A percentile compares a stretch with the other conserved stretches of the same genome.
phyloP scores from a whole-genome alignment of 2,329 filamentous ascomycete species.

The Ophiostoma ips region DNA sequence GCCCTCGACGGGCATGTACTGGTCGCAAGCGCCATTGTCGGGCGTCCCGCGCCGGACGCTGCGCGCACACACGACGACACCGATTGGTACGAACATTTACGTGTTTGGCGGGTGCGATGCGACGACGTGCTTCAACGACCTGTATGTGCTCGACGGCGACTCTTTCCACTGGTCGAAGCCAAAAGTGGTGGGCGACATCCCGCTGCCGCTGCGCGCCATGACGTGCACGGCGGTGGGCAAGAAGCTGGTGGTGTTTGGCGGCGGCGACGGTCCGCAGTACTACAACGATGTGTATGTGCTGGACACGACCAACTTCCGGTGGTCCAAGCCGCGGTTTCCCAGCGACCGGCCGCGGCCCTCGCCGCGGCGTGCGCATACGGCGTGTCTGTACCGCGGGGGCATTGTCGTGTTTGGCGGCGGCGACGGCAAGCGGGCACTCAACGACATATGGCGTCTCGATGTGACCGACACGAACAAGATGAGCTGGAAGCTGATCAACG shows the following conservation, averaged over 20 bases:
- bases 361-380: conserved; percentile 52
- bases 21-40: conserved; percentile 51
- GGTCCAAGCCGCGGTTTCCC: conserved; percentile 46
- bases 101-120: conserved; percentile 57
- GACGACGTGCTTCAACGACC: conserved; percentile 52
- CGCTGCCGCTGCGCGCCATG: conserved; percentile 54
- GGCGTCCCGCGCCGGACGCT: conserved; percentile 46
- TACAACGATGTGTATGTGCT: conserved; percentile 61
- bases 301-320: conserved; percentile 56
- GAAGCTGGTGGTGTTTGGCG: conserved; percentile 56
- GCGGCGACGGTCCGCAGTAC: conserved; percentile 55
- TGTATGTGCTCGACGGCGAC: conserved; percentile 57
- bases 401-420: conserved; percentile 61
- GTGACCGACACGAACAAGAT: conserved; percentile 53
- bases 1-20: conserved; percentile 59
- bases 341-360: conserved; percentile 42
- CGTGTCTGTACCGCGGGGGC: conserved; percentile 57
- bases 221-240: conserved; percentile 56
- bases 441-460: conserved; percentile 60
- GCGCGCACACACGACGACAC: conserved; percentile 52
- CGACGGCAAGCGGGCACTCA: conserved; percentile 54
- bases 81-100: conserved; percentile 53
- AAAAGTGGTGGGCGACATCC: conserved; percentile 49
- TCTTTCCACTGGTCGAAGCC: conserved; percentile 56
- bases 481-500: conserved; percentile 52